phyloP scores from a whole-genome alignment of 2,329 filamentous ascomycete species.

The Alternaria alternata region DNA sequence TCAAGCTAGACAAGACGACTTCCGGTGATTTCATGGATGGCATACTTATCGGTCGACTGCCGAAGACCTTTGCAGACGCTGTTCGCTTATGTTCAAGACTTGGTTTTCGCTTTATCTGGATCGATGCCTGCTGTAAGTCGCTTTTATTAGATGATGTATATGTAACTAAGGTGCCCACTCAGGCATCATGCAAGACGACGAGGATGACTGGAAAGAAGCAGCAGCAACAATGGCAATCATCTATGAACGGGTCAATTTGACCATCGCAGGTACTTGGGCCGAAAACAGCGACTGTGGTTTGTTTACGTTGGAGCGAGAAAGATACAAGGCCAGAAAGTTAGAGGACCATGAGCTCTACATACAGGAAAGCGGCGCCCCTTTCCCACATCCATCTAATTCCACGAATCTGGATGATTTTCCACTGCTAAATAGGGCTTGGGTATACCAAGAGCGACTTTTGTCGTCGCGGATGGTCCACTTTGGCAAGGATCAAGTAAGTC shows the following conservation, averaged over 20 bases:
- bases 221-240: neutral
- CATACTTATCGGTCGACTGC: neutral
- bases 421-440: neutral
- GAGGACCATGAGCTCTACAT: neutral
- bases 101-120: neutral
- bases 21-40: neutral
- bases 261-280: neutral
- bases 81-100: neutral
- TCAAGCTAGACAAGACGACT: neutral
- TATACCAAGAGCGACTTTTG: neutral
- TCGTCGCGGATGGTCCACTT: neutral
- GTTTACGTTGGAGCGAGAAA: neutral
- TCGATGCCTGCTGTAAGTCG: neutral
- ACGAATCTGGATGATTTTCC: neutral
- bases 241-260: neutral
- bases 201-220: neutral
- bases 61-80: neutral
- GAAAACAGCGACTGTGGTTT: neutral
- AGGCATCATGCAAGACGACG: neutral
- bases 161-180: neutral
- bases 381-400: neutral
- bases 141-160: too few relatives aligned
- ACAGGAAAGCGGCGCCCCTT: rapidly evolving
- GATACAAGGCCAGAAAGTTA: neutral
- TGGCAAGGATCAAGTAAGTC: neutral